phyloP scores from a whole-genome alignment of 176 grass and related monocot species.

The Oryza punctata region DNA sequence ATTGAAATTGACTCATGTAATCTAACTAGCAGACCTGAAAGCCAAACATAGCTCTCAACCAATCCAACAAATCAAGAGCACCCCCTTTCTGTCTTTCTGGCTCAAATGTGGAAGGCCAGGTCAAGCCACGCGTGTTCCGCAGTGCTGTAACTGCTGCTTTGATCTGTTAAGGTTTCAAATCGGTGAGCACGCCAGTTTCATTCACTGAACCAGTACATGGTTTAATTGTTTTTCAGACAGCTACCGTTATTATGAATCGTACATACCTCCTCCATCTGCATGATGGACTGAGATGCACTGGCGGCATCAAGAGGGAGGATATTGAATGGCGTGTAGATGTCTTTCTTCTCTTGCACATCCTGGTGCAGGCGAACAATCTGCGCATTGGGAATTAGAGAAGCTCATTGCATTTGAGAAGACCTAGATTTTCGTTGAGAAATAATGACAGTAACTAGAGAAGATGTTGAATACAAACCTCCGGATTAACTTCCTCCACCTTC shows the following conservation, averaged over 20 bases:
- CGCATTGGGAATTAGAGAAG: constrained; percentile 27
- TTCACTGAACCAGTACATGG: constrained; percentile 28
- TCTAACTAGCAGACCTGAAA: constrained; percentile 78
- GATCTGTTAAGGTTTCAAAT: constrained; percentile 46
- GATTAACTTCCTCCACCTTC: constrained; percentile 91
- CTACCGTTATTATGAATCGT: constrained; percentile 2
- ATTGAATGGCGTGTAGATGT: constrained; percentile 78
- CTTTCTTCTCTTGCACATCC: constrained; percentile 93
- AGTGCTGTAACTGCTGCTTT: constrained; percentile 70
- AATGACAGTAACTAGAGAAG: constrained; percentile 1
- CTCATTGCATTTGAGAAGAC: constrained; percentile 31
- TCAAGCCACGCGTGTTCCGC: constrained; percentile 65
- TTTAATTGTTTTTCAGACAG: background rate
- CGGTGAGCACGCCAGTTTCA: background rate
- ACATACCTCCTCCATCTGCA: constrained; percentile 94
- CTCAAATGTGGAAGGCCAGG: constrained; percentile 77
- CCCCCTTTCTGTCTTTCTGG: constrained; percentile 77
- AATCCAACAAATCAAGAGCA: constrained; percentile 89
- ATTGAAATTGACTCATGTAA: constrained; percentile 20
- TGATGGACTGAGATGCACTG: constrained; percentile 85
- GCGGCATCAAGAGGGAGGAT: constrained; percentile 84
- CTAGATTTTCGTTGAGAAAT: constrained; percentile 26
- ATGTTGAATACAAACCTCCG: constrained; percentile 58
- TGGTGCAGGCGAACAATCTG: constrained; percentile 79
- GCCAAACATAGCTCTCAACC: constrained; percentile 96